A percentile compares a stretch with the other conserved stretches of the same genome.
phyloP scores from a whole-genome alignment of 345 rosid species.

The Laguncularia racemosa region DNA sequence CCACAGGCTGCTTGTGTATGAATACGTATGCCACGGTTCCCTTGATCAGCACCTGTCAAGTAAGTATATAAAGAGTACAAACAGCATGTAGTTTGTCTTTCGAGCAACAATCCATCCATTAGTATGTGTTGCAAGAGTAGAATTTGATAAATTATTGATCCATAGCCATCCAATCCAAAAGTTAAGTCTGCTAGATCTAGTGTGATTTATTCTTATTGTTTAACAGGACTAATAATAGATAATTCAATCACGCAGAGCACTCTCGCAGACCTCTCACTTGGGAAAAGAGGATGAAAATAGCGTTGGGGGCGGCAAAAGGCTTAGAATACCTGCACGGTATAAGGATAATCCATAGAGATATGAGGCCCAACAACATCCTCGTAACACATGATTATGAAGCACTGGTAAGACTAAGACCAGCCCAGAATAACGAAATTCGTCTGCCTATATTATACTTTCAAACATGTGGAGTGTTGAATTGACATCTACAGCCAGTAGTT shows the following conservation, averaged over 20 bases:
- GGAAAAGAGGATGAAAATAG: slow-evolving; percentile 57
- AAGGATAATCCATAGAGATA: slow-evolving; percentile 53
- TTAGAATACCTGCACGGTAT: slow-evolving; percentile 48
- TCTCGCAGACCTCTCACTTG: slow-evolving; percentile 33
- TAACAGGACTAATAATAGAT: neutral
- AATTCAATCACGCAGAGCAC: slow-evolving; percentile 35
- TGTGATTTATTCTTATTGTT: neutral
- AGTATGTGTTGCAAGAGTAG: too few relatives aligned
- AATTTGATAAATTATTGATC: too few relatives aligned
- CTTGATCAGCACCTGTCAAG: slow-evolving; percentile 57
- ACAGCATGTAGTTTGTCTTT: too few relatives aligned
- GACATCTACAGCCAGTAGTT: too few relatives aligned
- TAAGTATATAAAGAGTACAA: slow-evolving; percentile 11
- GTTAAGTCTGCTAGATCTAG: too few relatives aligned
- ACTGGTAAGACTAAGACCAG: slow-evolving; percentile 30
- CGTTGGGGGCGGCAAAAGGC: slow-evolving; percentile 50
- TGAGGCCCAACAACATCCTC: slow-evolving; percentile 65
- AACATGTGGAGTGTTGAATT: too few relatives aligned
- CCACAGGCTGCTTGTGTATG: slow-evolving; percentile 52
- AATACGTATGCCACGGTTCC: slow-evolving; percentile 53
- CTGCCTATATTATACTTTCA: neutral
- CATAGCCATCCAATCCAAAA: too few relatives aligned
- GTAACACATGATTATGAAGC: slow-evolving; percentile 50
- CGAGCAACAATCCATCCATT: too few relatives aligned
- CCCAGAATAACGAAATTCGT: neutral